A percentile compares a stretch with the other conserved stretches of the same genome.
phyloP scores from a whole-genome alignment of 208 protist genomes.

The Leishmania braziliensis region DNA sequence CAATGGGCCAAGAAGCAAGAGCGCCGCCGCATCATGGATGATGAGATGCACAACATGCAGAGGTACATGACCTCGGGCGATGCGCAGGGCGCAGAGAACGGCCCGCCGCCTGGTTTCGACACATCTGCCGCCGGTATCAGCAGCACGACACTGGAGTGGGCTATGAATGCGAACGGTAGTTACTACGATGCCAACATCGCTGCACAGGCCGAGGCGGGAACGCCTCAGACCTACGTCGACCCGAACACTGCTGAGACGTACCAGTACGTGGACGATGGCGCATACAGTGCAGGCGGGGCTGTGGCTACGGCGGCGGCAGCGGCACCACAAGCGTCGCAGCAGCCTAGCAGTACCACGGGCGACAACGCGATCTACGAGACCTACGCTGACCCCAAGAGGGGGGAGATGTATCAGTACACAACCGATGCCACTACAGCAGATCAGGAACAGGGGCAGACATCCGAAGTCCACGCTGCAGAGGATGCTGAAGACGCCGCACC shows the following conservation, averaged over 20 bases:
- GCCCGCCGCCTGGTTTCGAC: conserved; percentile 19
- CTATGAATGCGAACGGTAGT: conserved; percentile 56
- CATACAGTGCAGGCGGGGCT: neutral
- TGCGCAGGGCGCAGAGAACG: neutral
- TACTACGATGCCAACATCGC: conserved; percentile 44
- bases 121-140: conserved; percentile 11
- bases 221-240: conserved; percentile 29
- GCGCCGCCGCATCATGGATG: conserved; percentile 50
- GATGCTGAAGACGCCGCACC: neutral
- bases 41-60: conserved; percentile 68
- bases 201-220: neutral
- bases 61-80: conserved; percentile 31
- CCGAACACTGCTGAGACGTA: conserved; percentile 37
- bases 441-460: conserved; percentile 1
- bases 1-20: conserved; percentile 55
- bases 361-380: conserved; percentile 24
- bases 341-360: neutral
- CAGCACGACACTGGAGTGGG: conserved; percentile 27
- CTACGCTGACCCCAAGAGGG: conserved; percentile 37
- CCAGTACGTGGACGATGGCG: conserved; percentile 22
- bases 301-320: neutral
- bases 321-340: conserved; percentile 6
- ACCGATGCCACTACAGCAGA: neutral
- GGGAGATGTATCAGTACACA: conserved; percentile 32
- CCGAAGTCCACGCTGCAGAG: neutral